phyloP scores from a whole-genome alignment of 768 basidiomycete genomes.

The Phanerochaete carnosa region DNA sequence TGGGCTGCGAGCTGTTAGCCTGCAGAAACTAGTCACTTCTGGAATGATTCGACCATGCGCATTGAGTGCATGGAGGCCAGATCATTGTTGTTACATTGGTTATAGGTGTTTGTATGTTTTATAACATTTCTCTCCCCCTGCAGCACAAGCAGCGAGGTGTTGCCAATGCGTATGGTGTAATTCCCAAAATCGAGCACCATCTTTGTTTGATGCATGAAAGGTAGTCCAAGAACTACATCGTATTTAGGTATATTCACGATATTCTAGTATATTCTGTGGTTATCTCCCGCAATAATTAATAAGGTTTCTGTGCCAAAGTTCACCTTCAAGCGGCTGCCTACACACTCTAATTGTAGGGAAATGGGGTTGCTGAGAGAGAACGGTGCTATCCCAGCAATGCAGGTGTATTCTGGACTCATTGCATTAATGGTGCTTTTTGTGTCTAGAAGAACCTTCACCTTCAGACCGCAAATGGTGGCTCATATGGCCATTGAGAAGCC shows the following conservation, averaged over 20 bases:
- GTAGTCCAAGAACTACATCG: not conserved
- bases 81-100: too few relatives aligned
- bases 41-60: too few relatives aligned
- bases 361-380: not conserved
- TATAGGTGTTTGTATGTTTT: too few relatives aligned
- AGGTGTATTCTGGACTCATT: not conserved
- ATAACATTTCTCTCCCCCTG: not conserved
- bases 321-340: not conserved
- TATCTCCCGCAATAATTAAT: too few relatives aligned
- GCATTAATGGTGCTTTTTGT: not conserved
- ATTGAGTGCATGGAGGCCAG: too few relatives aligned
- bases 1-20: too few relatives aligned
- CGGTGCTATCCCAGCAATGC: not conserved
- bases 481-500: too few relatives aligned
- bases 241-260: not conserved
- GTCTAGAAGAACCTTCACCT: not conserved
- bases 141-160: not conserved
- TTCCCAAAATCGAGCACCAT: not conserved
- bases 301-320: not conserved
- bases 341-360: not conserved
- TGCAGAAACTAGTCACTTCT: too few relatives aligned
- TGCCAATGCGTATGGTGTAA: not conserved
- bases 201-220: not conserved
- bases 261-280: not conserved
- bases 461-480: not conserved